Percentiles rank a stretch among this genome's conserved stretches.
These are phyloP conservation scores for Parachaetomium inaequale DNA, from an alignment of 495 filamentous ascomycete species.

Conservation along the genomic window DNA sequence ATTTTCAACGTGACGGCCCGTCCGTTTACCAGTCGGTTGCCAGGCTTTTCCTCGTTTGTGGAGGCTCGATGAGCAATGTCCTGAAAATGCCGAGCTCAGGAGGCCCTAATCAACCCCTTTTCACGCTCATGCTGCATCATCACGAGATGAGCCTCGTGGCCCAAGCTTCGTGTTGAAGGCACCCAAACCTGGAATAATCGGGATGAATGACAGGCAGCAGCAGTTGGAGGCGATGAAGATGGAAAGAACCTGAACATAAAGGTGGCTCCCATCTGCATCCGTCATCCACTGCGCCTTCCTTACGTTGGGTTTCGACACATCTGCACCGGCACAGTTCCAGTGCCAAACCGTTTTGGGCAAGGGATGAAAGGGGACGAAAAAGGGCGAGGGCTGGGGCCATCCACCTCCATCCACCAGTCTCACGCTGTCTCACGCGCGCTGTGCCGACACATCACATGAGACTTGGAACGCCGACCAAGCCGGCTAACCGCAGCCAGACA, in stretches of 20 bases:
- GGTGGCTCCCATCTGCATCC: not conserved
- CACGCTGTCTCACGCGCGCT: no score
- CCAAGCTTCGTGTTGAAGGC: not conserved
- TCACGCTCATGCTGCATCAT: not conserved
- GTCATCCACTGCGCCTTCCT: conserved; percentile 13
- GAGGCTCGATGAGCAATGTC: not conserved
- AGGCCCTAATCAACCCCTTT: not conserved
- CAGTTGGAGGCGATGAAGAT: not conserved
- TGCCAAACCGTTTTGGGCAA: conserved; percentile 14
- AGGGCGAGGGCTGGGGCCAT: not conserved
- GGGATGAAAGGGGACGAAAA: not conserved
- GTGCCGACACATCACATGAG: conserved; percentile 10
- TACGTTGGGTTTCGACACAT: not conserved
- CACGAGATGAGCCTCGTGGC: not conserved
- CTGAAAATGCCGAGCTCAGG: conserved; percentile 3
- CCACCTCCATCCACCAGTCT: conserved; percentile 2
- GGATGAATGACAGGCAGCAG: not conserved
- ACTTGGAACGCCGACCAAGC: conserved; percentile 15
- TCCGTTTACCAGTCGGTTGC: conserved; percentile 4
- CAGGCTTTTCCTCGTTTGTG: conserved; percentile 4
- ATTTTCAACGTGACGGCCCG: conserved; percentile 1
- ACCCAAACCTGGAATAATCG: not conserved
- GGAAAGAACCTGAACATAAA: not conserved
- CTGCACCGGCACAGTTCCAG: not conserved
- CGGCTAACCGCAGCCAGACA: conserved; percentile 6